Percentiles rank a stretch among this genome's conserved stretches.
Evolutionary conservation across 805 yeast species (phyloP).

Genomic region (Jamesozyma lodderae): DNA sequence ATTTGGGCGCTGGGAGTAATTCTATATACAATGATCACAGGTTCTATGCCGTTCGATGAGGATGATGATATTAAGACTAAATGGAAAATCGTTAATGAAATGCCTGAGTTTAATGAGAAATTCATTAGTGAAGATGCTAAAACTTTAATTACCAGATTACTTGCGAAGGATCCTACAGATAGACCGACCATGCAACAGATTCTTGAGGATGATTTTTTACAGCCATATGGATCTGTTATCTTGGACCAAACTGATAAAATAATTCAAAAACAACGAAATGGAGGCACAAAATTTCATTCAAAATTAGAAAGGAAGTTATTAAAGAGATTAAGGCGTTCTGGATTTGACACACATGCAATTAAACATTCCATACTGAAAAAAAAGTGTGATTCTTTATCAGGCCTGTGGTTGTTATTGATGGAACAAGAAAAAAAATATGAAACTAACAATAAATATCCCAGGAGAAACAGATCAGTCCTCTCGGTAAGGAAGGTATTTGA

Average conservation of each 20-base stretch:
- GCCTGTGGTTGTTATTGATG: slow-evolving; percentile 60
- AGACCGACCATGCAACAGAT: slow-evolving; percentile 54
- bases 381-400: slow-evolving; percentile 64
- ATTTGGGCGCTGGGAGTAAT: slow-evolving; percentile 91
- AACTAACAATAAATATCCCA: slow-evolving; percentile 26
- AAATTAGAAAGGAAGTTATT: slow-evolving; percentile 54
- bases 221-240: slow-evolving; percentile 36
- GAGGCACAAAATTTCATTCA: slow-evolving; percentile 42
- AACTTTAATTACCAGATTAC: slow-evolving; percentile 42
- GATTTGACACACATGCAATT: slow-evolving; percentile 55
- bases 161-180: slow-evolving; percentile 54
- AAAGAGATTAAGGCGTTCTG: slow-evolving; percentile 48
- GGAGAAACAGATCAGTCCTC: slow-evolving; percentile 29
- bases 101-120: slow-evolving; percentile 47
- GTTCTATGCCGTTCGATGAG: slow-evolving; percentile 88
- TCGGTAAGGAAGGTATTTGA: slow-evolving; percentile 29
- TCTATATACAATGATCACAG: slow-evolving; percentile 72
- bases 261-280: slow-evolving; percentile 30
- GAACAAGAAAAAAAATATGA: slow-evolving; percentile 37
- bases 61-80: slow-evolving; percentile 58
- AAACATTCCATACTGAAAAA: slow-evolving; percentile 47
- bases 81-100: slow-evolving; percentile 49
- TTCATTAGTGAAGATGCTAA: slow-evolving; percentile 41
- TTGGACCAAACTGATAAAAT: slow-evolving; percentile 34
- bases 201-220: slow-evolving; percentile 42